Base-by-base conservation (phyloP, 108 stramenopile species). In the Cyclotella baltica region DNA sequence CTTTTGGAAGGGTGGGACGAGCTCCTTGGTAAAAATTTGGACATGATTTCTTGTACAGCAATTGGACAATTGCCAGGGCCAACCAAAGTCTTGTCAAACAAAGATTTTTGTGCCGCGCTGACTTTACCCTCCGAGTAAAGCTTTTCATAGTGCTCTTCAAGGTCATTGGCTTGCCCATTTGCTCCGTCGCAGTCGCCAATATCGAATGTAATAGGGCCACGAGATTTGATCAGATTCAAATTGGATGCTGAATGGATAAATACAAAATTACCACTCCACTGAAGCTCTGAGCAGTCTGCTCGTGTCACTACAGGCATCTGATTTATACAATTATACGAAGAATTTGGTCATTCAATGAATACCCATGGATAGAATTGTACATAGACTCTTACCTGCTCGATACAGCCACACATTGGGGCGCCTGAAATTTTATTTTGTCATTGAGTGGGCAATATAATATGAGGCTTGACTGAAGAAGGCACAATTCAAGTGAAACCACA, bases 291-390 rank as follows among this genome's bases (percentile, higher is more conserved):
- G 31, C 61, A 62, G 35, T 36, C 61, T 0, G 61, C 61, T 1
- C 61, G 61, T 3, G 61, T n/a, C 1, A 62, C 61, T 35, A 62
- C 61, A 62, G 61, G 61, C 61, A 62, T 62, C 61, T 62, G 1
- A 1, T 11, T 30, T 1, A 5, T 11, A 16, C 31, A 16, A 1
- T 11, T n/a, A 4, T 0, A 36, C 16, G 16, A 2, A 62, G 20
- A 2, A 27, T 27, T n/a, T 23, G 35, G 10, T 15, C 15, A 62
- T 35, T 18, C 1, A 62, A 62, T 19, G 15, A 2, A 20, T 1
- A 19, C 1, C 35, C 15, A 33, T 10, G 19, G 0, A 33, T 35
- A 3, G 34, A 62, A 1, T 4, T 33, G 1, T 0, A 62, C n/a
- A 55, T 6, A n/a, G 16, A 9, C 2, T 1, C 31, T 62, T 37